Evolutionary conservation across 768 basidiomycete species (phyloP), one percentile per base, ranked within the genome.

Genomic region (Pleurotus sapidus): DNA sequence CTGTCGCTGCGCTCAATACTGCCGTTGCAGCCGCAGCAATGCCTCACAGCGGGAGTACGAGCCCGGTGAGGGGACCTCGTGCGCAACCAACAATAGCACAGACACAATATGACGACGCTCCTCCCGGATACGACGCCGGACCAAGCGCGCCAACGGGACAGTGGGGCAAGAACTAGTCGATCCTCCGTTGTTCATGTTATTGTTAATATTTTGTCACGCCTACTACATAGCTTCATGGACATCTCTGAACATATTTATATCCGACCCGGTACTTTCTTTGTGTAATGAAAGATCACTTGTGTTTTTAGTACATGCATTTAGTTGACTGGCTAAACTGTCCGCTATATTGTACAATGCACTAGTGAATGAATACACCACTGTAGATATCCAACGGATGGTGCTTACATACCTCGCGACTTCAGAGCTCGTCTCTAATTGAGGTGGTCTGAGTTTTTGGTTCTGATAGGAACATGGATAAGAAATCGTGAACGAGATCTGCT

Each of bases 401-500:
- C 27, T n/a, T n/a, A n/a, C n/a, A n/a, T n/a, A 20, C 7, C 38
- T n/a, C 15, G 51, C 11, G 3, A 12, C 15, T 40, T 62, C 50
- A 72, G 46, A 71, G 64, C 58, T 74, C 70, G 51, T 72, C 69
- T 23, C 59, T 64, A 18, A 56, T 50, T 25, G 56, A 59, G n/a
- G 57, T 64, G 12, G 67, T 49, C 50, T 68, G 63, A 46, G 55
- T 55, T 24, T 23, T 49, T 3, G 76, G 72, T 34, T 75, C 70
- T 3, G 79, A 68, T 42, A 84, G 65, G 55, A 88, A 72, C 74
- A 88, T 74, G 5, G 84, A 84, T 46, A 89, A 66, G 63, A 88
- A 86, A 67, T 89, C 87, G 56, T 86, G 81, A 5, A 88, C 80
- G 42, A 90, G 68, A 63, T 87, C 84, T 2, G 88, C 88, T 0